Evolutionary conservation across 2,329 filamentous ascomycete species (phyloP).

Genomic region (Neonectria hederae): DNA sequence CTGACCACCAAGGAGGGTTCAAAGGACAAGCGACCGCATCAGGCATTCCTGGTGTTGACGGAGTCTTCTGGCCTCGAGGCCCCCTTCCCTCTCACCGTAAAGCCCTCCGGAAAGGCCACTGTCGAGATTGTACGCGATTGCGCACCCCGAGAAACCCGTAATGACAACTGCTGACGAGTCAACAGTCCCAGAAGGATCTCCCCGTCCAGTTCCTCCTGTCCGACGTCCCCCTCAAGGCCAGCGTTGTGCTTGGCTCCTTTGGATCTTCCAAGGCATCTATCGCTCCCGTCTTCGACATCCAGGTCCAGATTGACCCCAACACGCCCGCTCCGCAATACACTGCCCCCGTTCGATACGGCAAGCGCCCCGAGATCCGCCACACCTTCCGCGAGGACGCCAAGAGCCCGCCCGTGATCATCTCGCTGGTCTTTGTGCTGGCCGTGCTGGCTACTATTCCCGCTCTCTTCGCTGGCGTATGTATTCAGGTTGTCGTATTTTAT

Average conservation of each 20-base stretch:
- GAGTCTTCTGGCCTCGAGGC: constrained; percentile 85
- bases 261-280: constrained; percentile 76
- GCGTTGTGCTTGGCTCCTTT: constrained; percentile 86
- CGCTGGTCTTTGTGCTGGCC: constrained; percentile 77
- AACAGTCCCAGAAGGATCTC: constrained; percentile 86
- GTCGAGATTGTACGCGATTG: constrained; percentile 77
- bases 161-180: constrained; percentile 40
- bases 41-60: constrained; percentile 87
- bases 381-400: constrained; percentile 83
- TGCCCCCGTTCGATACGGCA: constrained; percentile 82
- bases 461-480: constrained; percentile 74
- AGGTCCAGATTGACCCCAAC: constrained; percentile 70
- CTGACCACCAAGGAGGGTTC: constrained; percentile 84
- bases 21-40: constrained; percentile 86
- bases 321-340: constrained; percentile 68
- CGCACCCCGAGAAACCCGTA: background rate
- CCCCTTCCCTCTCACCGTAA: constrained; percentile 84
- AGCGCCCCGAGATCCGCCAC: constrained; percentile 87
- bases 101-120: constrained; percentile 87
- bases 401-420: constrained; percentile 83
- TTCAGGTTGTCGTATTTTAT: background rate
- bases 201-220: constrained; percentile 81
- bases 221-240: constrained; percentile 76
- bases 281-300: constrained; percentile 76
- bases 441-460: constrained; percentile 79